A percentile compares a stretch with the other conserved stretches of the same genome.
Conservation (phyloP, 2,329 filamentous ascomycete species). For the Basipetospora sp. region DNA sequence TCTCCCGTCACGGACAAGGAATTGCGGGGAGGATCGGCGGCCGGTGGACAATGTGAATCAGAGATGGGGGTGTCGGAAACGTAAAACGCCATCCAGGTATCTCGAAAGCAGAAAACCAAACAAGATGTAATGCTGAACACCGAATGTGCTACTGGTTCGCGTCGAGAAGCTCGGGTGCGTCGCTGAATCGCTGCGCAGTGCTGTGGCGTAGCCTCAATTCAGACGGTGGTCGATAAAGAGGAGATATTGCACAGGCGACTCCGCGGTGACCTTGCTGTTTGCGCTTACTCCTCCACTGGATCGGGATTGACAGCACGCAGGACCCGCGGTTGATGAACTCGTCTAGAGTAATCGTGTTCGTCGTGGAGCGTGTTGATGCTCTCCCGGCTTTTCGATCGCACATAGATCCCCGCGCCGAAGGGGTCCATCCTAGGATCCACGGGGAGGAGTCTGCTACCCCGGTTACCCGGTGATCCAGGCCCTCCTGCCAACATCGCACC, state of each 20-base stretch:
- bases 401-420: constrained; percentile 41
- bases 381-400: constrained; percentile 44
- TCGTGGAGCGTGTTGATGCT: constrained; percentile 50
- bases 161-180: no score
- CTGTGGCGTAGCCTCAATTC: no score
- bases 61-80: no score
- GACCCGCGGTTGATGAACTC: constrained; percentile 40
- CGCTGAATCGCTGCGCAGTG: no score
- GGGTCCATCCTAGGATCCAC: constrained; percentile 51
- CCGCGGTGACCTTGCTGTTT: no score
- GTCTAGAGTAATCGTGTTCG: constrained; percentile 50
- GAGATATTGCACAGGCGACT: no score
- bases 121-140: no score
- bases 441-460: constrained; percentile 40
- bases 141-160: no score
- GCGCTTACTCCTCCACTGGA: constrained; percentile 21
- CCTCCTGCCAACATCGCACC: constrained; percentile 1
- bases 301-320: constrained; percentile 51
- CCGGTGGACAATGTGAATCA: no score
- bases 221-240: no score
- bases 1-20: no score
- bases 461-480: constrained; percentile 32
- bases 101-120: constrained; percentile 8
- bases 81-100: constrained; percentile 13
- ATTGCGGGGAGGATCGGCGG: no score